Percentiles rank a stretch among this genome's conserved stretches.
These are phyloP conservation scores for Plasmodium knowlesi DNA, from an alignment of 169 alveolate species.

Conservation along the genomic window DNA sequence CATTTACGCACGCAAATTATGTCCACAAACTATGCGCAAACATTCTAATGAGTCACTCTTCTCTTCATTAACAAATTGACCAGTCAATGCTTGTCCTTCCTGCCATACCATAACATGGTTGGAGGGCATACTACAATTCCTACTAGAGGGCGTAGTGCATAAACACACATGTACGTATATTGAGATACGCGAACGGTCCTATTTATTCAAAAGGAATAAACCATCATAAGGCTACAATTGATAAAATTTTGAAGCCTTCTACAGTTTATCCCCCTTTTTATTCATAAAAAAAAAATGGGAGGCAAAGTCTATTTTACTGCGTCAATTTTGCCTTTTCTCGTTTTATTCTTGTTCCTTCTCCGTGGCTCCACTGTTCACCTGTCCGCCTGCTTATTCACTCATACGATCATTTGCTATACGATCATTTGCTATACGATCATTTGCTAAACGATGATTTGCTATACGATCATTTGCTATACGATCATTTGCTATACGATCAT, in stretches of 20 bases:
- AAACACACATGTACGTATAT: background rate
- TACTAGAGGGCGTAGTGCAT: background rate
- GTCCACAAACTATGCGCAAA: background rate
- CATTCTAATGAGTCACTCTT: background rate
- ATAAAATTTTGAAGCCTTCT: background rate
- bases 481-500: too few relatives aligned
- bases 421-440: too few relatives aligned
- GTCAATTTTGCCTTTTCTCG: background rate
- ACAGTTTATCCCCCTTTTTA: background rate
- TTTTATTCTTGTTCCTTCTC: background rate
- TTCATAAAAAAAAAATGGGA: background rate
- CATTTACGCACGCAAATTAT: background rate
- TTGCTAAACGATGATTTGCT: too few relatives aligned
- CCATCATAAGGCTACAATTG: background rate
- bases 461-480: too few relatives aligned
- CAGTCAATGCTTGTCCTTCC: background rate
- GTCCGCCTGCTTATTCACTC: background rate
- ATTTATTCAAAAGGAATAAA: background rate
- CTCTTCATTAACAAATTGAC: background rate
- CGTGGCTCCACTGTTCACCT: background rate
- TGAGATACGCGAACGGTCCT: background rate
- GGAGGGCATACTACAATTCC: background rate
- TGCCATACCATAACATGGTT: background rate
- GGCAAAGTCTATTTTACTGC: background rate
- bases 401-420: too few relatives aligned